Percentiles rank a stretch among this genome's conserved stretches.
phyloP scores from a whole-genome alignment of 345 rosid genomes.

The Populus deltoides region DNA sequence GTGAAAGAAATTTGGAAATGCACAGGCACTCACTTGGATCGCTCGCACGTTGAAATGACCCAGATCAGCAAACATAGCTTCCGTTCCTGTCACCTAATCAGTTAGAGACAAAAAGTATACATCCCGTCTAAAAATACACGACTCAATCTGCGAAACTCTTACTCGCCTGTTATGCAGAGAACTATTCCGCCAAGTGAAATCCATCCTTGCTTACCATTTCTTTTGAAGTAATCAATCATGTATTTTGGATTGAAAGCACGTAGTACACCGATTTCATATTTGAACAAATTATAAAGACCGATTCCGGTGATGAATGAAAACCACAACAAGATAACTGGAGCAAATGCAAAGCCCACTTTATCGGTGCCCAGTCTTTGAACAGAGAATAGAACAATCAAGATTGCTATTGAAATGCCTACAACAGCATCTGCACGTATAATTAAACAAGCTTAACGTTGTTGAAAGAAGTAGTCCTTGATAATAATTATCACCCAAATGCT shows the following conservation, averaged over 20 bases:
- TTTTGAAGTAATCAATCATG: conserved; percentile 49
- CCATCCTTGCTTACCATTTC: conserved; percentile 52
- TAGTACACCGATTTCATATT: conserved; percentile 32
- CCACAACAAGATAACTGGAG: conserved; percentile 47
- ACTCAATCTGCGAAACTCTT: too few species aligned
- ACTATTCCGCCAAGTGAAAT: conserved; percentile 71
- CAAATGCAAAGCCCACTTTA: conserved; percentile 48
- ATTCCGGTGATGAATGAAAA: conserved; percentile 28
- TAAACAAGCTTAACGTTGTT: too few species aligned
- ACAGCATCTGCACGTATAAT: not conserved
- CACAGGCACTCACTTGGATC: conserved; percentile 44
- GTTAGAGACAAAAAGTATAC: too few species aligned
- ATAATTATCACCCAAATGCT: too few species aligned
- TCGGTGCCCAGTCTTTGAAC: conserved; percentile 51
- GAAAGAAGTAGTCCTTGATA: too few species aligned
- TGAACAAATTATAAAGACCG: conserved; percentile 41
- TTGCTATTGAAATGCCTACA: conserved; percentile 33
- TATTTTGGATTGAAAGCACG: conserved; percentile 57
- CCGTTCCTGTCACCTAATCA: conserved; percentile 27
- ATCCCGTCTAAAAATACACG: too few species aligned
- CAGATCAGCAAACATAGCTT: conserved; percentile 59
- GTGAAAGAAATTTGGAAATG: too few species aligned
- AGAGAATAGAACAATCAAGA: conserved; percentile 36
- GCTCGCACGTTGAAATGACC: conserved; percentile 53
- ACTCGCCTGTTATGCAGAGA: conserved; percentile 64